A percentile compares a stretch with the other conserved stretches of the same genome.
Conservation (phyloP, 768 basidiomycete species). For the Austroboletus festivus region DNA sequence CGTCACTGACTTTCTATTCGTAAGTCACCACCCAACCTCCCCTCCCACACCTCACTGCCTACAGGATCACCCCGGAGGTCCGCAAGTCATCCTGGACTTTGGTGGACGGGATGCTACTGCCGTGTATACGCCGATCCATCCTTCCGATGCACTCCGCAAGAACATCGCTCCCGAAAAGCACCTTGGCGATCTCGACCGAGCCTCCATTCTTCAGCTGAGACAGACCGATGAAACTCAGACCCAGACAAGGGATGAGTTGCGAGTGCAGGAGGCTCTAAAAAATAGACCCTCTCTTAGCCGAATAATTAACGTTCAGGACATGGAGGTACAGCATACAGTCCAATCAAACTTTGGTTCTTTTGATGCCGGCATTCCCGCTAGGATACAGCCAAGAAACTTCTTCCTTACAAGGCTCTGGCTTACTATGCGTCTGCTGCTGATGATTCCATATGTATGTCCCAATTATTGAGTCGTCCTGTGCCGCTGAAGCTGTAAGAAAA, state of each 20-base stretch:
- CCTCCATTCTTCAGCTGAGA: conserved; percentile 39
- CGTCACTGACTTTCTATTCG: conserved; percentile 74
- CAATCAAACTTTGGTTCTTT: not conserved
- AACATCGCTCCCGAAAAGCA: conserved; percentile 69
- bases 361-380: conserved; percentile 22
- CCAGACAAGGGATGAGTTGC: conserved; percentile 67
- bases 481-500: conserved; percentile 26
- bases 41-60: conserved; percentile 1
- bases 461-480: conserved; percentile 8
- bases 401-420: conserved; percentile 73
- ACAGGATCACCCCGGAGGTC: conserved; percentile 79
- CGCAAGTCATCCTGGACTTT: conserved; percentile 76
- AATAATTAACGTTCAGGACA: conserved; percentile 74
- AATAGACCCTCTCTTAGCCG: conserved; percentile 63
- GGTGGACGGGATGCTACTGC: conserved; percentile 83
- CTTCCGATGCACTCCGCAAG: conserved; percentile 74
- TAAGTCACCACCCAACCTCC: conserved; percentile 25
- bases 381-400: conserved; percentile 67
- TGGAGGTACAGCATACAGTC: conserved; percentile 55
- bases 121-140: conserved; percentile 80
- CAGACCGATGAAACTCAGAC: conserved; percentile 37
- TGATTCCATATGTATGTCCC: conserved; percentile 70
- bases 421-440: conserved; percentile 88
- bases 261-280: conserved; percentile 59
- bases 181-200: conserved; percentile 59